These are phyloP conservation scores for Trametes villosa DNA, from an alignment of 768 basidiomycete genomes.

Conservation along the genomic window DNA sequence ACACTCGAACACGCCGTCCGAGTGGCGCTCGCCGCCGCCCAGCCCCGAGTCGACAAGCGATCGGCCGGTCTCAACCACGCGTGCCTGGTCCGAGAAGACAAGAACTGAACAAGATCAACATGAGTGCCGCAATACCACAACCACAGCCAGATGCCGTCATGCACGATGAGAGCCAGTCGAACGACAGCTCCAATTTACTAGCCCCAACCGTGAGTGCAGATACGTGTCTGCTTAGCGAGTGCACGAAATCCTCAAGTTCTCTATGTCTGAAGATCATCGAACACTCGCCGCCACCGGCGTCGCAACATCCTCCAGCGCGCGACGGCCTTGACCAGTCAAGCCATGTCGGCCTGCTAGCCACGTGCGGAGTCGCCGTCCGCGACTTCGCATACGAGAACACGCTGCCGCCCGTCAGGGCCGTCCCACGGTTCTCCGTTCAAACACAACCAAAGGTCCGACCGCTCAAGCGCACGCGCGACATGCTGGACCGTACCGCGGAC, in stretches of 20 bases:
- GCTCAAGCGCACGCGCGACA: slow-evolving; percentile 43
- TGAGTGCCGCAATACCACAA: slow-evolving; percentile 16
- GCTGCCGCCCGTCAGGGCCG: slow-evolving; percentile 61
- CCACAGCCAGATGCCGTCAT: neutral
- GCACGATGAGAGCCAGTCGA: slow-evolving; percentile 2
- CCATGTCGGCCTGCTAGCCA: slow-evolving; percentile 29
- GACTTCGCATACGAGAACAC: slow-evolving; percentile 74
- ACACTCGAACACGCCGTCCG: slow-evolving; percentile 2
- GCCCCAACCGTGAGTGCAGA: slow-evolving; percentile 13
- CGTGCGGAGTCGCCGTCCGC: slow-evolving; percentile 48
- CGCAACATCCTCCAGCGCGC: slow-evolving; percentile 10
- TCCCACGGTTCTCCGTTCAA: slow-evolving; percentile 49
- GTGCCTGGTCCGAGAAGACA: slow-evolving; percentile 7
- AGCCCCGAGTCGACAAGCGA: neutral
- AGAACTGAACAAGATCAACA: slow-evolving; percentile 8
- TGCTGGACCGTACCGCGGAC: slow-evolving; percentile 35
- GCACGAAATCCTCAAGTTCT: neutral
- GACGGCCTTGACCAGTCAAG: neutral
- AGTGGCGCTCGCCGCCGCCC: slow-evolving; percentile 6
- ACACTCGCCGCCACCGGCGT: neutral
- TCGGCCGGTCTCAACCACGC: neutral
- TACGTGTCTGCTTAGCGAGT: neutral
- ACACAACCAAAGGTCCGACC: slow-evolving; percentile 47
- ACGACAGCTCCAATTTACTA: neutral
- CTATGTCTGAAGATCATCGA: slow-evolving; percentile 1